Evolutionary conservation across 257 asterid genomes (phyloP).

Genomic region (Cruciata laevipes): DNA sequence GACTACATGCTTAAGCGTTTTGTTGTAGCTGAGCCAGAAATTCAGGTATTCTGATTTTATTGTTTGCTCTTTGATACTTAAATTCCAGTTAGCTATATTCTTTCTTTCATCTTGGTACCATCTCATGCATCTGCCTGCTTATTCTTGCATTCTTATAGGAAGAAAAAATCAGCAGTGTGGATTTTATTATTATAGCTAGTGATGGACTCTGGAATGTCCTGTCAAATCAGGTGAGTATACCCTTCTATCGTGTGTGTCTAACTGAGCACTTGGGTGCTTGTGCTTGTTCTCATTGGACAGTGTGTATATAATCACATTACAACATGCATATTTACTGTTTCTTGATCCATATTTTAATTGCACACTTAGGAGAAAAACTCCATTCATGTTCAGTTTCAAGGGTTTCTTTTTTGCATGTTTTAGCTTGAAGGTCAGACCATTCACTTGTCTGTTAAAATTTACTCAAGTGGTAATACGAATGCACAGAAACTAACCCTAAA

Average conservation of each 20-base stretch:
- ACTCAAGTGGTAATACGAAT: background rate
- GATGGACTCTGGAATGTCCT: constrained; percentile 84
- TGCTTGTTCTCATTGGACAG: background rate
- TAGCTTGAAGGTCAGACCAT: background rate
- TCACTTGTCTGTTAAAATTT: background rate
- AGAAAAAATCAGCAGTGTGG: constrained; percentile 58
- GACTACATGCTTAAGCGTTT: constrained; percentile 63
- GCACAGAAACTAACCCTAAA: background rate
- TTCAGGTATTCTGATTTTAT: constrained; percentile 37
- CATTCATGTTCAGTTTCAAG: background rate
- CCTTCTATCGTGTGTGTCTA: background rate
- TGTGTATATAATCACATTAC: background rate
- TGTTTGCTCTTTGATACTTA: background rate
- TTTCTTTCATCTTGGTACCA: background rate
- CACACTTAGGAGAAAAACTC: background rate
- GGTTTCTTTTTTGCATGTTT: background rate
- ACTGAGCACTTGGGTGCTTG: background rate
- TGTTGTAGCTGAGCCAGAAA: constrained; percentile 71
- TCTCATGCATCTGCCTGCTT: background rate
- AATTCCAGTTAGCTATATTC: background rate
- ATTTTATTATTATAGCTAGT: constrained; percentile 67
- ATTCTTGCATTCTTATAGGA: constrained; percentile 33
- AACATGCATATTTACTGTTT: background rate
- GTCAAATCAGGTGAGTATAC: constrained; percentile 52
- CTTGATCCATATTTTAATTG: background rate